A percentile compares a stretch with the other conserved stretches of the same genome.
phyloP scores from a whole-genome alignment of 805 yeast species.

The Schwanniomyces pseudopolymorphus region DNA sequence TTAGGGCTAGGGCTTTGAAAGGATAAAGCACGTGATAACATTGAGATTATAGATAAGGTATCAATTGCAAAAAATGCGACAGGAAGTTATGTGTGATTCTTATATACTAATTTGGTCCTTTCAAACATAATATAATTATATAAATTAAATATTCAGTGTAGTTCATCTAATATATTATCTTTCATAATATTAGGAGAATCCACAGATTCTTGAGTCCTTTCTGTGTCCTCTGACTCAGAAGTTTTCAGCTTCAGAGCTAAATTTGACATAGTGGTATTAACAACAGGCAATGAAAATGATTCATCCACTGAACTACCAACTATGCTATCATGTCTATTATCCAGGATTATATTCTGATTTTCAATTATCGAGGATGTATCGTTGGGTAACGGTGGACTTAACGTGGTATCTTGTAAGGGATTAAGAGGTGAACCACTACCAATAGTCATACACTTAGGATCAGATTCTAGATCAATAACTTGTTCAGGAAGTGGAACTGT shows the following conservation, averaged over 20 bases:
- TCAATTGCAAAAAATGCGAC: background rate
- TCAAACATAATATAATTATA: background rate
- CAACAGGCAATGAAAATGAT: conserved; percentile 51
- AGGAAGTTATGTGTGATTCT: too few relatives aligned
- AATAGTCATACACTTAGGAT: background rate
- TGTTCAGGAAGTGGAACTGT: background rate
- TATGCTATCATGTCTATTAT: background rate
- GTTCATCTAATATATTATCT: background rate
- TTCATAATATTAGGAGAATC: background rate
- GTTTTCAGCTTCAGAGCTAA: conserved; percentile 2
- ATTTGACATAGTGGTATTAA: conserved; percentile 21
- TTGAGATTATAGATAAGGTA: background rate
- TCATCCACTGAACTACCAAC: conserved; percentile 30
- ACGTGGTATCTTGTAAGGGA: background rate
- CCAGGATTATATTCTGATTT: background rate
- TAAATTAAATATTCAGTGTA: background rate
- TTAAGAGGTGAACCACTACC: background rate
- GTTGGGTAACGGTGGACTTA: background rate
- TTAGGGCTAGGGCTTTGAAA: background rate
- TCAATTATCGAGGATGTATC: background rate
- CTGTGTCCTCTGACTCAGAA: background rate
- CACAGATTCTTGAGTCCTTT: background rate
- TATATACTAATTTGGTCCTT: too few relatives aligned
- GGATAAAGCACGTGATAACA: background rate
- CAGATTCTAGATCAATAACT: background rate